A percentile compares a stretch with the other conserved stretches of the same genome.
Evolutionary conservation across 495 filamentous ascomycete species (phyloP).

Genomic region (Mycothermus thermophilus): DNA sequence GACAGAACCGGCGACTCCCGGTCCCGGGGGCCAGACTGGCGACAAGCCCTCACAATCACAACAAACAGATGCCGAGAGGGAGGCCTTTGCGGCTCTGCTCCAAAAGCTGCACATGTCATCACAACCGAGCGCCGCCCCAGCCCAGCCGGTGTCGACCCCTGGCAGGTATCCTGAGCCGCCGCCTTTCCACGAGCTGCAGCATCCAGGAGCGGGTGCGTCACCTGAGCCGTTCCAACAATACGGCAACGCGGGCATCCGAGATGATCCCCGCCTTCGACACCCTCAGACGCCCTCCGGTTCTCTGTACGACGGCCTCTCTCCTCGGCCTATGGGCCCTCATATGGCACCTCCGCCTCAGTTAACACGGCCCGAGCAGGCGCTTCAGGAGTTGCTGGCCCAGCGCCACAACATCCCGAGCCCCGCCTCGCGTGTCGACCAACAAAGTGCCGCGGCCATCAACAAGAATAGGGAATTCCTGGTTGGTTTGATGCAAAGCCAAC

Average conservation of each 20-base stretch:
- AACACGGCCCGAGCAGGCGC: conserved; percentile 36
- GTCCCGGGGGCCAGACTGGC: conserved; percentile 10
- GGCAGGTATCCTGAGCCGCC: conserved; percentile 19
- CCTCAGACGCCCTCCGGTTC: conserved; percentile 12
- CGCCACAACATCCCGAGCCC: conserved; percentile 32
- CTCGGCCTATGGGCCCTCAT: conserved; percentile 25
- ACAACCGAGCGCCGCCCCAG: conserved; percentile 10
- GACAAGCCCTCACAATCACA: conserved; percentile 9
- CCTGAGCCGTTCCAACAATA: conserved; percentile 32
- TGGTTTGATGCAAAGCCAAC: conserved; percentile 38
- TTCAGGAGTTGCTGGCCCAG: conserved; percentile 40
- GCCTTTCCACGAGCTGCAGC: conserved; percentile 14
- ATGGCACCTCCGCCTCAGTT: conserved; percentile 24
- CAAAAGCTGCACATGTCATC: conserved; percentile 53
- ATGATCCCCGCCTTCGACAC: conserved; percentile 22
- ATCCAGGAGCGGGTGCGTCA: conserved; percentile 23
- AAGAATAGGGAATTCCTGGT: conserved; percentile 42
- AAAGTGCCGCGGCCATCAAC: conserved; percentile 27
- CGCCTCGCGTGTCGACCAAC: conserved; percentile 21
- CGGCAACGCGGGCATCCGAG: conserved; percentile 26
- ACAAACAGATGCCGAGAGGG: conserved; percentile 60
- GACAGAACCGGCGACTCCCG: conserved; percentile 36
- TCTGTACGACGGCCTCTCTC: conserved; percentile 30
- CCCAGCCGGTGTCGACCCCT: conserved; percentile 6
- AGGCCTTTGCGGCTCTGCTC: conserved; percentile 79